Conservation (phyloP, 2,329 filamentous ascomycete genomes). For the Ophiostoma quercus region DNA sequence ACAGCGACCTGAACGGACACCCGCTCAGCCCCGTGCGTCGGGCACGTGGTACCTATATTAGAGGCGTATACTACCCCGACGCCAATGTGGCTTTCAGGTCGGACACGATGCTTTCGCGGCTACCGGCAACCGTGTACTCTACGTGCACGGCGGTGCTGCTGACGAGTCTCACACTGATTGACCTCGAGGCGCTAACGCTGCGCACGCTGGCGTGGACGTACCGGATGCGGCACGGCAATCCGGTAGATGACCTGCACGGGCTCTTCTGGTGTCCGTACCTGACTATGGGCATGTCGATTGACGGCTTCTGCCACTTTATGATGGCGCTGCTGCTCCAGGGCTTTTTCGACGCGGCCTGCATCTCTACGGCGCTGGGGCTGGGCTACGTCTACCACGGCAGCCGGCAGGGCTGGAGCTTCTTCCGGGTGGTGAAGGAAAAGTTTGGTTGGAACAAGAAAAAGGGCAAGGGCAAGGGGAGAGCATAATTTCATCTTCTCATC, state of each 20-base stretch:
- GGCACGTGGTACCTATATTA: constrained; percentile 18
- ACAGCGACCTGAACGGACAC: not conserved
- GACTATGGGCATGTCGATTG: constrained; percentile 35
- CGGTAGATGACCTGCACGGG: constrained; percentile 38
- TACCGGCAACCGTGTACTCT: constrained; percentile 46
- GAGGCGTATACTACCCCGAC: constrained; percentile 19
- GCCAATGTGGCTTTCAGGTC: constrained; percentile 31
- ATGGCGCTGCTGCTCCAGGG: constrained; percentile 44
- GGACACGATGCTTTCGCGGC: constrained; percentile 45
- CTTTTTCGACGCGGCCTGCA: constrained; percentile 42
- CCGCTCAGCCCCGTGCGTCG: not conserved
- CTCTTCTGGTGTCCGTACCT: constrained; percentile 33
- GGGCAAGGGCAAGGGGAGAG: not conserved
- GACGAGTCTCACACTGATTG: constrained; percentile 41
- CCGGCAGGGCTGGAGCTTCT: constrained; percentile 22
- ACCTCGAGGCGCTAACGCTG: constrained; percentile 45
- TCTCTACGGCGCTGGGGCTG: constrained; percentile 39
- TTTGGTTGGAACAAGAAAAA: constrained; percentile 15
- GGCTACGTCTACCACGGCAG: constrained; percentile 24
- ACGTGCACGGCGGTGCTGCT: constrained; percentile 44
- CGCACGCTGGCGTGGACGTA: constrained; percentile 43
- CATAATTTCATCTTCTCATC: not conserved
- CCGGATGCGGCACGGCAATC: constrained; percentile 37
- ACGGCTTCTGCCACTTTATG: constrained; percentile 43
- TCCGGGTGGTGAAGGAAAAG: constrained; percentile 28